Conservation (phyloP, 78 protist species). For the Dictyostelium firmibasis region DNA sequence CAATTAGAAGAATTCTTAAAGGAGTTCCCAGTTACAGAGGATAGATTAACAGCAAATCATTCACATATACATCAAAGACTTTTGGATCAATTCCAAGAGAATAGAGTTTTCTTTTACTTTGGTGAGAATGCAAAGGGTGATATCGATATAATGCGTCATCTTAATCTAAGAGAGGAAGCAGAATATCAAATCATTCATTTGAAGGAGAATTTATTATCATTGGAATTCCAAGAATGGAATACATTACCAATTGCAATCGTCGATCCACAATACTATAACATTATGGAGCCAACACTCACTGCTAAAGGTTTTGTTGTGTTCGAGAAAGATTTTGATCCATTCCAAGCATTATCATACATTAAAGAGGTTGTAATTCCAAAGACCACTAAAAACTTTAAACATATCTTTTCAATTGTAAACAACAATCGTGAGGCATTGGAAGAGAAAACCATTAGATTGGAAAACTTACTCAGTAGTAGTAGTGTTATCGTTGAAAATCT, state of each 20-base stretch:
- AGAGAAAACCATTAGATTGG: conserved; percentile 6
- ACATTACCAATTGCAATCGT: conserved; percentile 39
- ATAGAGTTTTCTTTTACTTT: conserved; percentile 50
- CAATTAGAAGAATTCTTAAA: conserved; percentile 1
- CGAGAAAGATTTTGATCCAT: conserved; percentile 12
- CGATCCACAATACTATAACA: neutral
- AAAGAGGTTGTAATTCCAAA: conserved; percentile 36
- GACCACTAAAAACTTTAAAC: neutral
- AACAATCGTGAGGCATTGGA: neutral
- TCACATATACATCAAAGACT: neutral
- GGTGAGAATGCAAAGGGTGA: conserved; percentile 63
- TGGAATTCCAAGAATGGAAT: conserved; percentile 46
- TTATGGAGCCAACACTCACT: neutral
- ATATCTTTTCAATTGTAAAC: neutral
- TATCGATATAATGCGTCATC: conserved; percentile 23
- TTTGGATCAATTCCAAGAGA: conserved; percentile 25
- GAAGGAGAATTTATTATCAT: neutral
- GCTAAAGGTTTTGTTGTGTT: conserved; percentile 49
- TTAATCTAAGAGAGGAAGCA: conserved; percentile 11
- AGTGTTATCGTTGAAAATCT: conserved; percentile 54
- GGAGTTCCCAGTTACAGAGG: neutral
- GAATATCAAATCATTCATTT: conserved; percentile 44
- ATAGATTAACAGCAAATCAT: neutral
- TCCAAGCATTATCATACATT: neutral
- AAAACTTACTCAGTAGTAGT: conserved; percentile 9